A percentile compares a stretch with the other conserved stretches of the same genome.
phyloP scores from a whole-genome alignment of 176 grass and related monocot species.

The Carex kokanica region DNA sequence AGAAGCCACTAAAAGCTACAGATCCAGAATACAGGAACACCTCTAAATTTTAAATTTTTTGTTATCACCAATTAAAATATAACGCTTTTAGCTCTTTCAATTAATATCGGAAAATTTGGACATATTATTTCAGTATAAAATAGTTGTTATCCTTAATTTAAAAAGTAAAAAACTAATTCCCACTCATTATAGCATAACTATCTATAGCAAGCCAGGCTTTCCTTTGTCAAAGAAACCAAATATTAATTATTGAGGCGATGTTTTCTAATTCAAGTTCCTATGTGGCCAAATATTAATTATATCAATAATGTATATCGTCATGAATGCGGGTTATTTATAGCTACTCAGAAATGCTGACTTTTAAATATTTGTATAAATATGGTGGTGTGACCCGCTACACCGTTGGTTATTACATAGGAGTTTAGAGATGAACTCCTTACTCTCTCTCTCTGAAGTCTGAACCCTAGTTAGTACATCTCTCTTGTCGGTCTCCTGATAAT shows the following conservation, averaged over 20 bases:
- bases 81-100: background rate
- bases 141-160: background rate
- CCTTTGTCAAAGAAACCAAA: background rate
- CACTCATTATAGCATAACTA: background rate
- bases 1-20: no score
- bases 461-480: slow-evolving; percentile 28
- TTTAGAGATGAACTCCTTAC: background rate
- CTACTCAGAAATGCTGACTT: background rate
- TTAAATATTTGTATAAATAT: background rate
- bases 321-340: background rate
- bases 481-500: background rate
- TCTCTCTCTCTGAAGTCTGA: slow-evolving; percentile 1
- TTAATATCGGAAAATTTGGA: background rate
- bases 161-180: no score
- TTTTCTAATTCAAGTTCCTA: background rate
- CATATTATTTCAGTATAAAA: background rate
- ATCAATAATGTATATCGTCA: background rate
- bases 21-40: background rate
- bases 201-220: background rate
- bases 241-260: background rate
- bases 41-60: background rate
- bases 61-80: no score
- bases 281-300: background rate
- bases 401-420: background rate
- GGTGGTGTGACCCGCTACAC: background rate